These are phyloP conservation scores for Triadica sebifera DNA, from an alignment of 345 rosid species.

Conservation along the genomic window DNA sequence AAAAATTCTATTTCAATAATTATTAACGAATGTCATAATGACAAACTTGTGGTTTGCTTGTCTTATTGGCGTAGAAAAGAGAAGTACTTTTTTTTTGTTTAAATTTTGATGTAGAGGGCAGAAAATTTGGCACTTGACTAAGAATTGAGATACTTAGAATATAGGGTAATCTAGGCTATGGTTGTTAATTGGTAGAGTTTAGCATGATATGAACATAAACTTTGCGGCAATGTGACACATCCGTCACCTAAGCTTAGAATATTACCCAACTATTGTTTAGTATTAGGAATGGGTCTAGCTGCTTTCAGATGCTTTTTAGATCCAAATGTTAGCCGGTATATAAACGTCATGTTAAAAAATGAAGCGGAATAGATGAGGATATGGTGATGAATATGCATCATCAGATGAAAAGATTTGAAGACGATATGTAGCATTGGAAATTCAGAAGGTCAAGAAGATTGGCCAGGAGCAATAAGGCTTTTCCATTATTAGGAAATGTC, in stretches of 20 bases:
- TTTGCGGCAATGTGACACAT: not conserved
- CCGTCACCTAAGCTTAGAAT: not conserved
- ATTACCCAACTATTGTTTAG: not conserved
- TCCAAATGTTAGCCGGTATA: not conserved
- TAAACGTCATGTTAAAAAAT: too few species aligned
- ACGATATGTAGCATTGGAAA: too few species aligned
- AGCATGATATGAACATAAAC: not conserved
- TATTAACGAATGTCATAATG: not conserved
- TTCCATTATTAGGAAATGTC: too few species aligned
- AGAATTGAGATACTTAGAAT: not conserved
- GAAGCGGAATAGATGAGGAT: not conserved
- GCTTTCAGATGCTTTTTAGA: not conserved
- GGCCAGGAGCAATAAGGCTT: too few species aligned
- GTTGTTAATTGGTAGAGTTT: not conserved
- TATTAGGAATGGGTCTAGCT: not conserved
- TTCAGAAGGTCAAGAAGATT: too few species aligned
- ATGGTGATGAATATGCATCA: not conserved
- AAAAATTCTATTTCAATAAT: not conserved
- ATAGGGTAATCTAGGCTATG: too few species aligned
- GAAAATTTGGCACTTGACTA: not conserved
- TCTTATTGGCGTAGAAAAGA: not conserved
- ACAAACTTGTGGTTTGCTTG: not conserved
- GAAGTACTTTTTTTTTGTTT: not conserved
- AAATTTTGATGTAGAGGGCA: slow-evolving; percentile 1
- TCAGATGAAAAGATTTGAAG: not conserved